A percentile compares a stretch with the other conserved stretches of the same genome.
Conservation (phyloP, 257 asterid species). For the Gentiana macrophylla region DNA sequence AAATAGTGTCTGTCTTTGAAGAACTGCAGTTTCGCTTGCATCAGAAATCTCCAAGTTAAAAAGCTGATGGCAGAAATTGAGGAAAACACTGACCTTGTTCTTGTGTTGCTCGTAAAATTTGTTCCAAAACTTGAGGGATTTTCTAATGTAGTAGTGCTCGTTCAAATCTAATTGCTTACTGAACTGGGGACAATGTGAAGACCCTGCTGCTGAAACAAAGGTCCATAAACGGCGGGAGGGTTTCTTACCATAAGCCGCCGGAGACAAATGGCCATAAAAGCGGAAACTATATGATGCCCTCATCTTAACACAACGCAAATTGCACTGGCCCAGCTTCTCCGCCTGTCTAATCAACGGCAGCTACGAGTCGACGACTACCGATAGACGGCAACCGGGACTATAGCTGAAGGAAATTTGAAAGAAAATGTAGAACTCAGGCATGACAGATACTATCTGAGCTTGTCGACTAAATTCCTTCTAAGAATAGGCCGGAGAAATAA, state of each 20-base stretch:
- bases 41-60: neutral
- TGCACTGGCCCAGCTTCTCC: too few relatives aligned
- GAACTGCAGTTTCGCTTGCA: constrained; percentile 26
- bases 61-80: neutral
- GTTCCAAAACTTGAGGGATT: constrained; percentile 46
- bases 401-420: too few relatives aligned
- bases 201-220: neutral
- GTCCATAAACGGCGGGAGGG: neutral
- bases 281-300: constrained; percentile 3
- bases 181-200: constrained; percentile 12
- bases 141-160: constrained; percentile 38
- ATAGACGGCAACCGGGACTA: too few relatives aligned
- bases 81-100: constrained; percentile 37
- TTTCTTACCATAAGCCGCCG: neutral
- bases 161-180: constrained; percentile 2
- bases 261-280: neutral
- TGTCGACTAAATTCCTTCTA: too few relatives aligned
- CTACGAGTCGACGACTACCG: too few relatives aligned
- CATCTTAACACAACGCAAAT: neutral
- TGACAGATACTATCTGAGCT: too few relatives aligned
- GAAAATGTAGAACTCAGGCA: too few relatives aligned
- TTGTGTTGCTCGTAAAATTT: constrained; percentile 69
- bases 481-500: too few relatives aligned
- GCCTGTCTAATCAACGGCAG: too few relatives aligned
- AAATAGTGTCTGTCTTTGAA: constrained; percentile 75